Evolutionary conservation across 192 early-diverging fungal genomes (phyloP).

Genomic region (Mortierella antarctica): DNA sequence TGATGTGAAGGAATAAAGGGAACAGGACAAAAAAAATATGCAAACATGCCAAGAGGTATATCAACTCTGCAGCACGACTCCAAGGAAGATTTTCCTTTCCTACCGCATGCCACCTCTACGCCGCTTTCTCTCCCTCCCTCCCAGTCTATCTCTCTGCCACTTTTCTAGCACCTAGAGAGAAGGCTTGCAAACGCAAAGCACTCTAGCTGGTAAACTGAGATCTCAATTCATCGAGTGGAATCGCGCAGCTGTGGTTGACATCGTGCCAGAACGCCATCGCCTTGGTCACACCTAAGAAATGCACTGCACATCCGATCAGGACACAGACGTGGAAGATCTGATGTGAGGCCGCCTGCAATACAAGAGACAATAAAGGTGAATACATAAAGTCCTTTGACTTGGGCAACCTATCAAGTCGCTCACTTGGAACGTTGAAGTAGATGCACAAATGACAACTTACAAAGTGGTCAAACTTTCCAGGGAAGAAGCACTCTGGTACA

Average conservation of each 20-base stretch:
- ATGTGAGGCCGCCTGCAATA: slow-evolving; percentile 72
- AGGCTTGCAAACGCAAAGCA: not conserved
- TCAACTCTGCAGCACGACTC: too few relatives aligned
- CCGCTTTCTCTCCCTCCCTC: too few relatives aligned
- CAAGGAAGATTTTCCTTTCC: too few relatives aligned
- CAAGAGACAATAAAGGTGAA: not conserved
- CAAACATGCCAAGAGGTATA: too few relatives aligned
- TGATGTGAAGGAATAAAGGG: too few relatives aligned
- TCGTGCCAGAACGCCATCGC: slow-evolving; percentile 66
- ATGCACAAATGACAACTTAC: slow-evolving; percentile 52
- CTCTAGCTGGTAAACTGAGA: slow-evolving; percentile 17
- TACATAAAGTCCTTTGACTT: not conserved
- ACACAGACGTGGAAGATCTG: slow-evolving; percentile 94
- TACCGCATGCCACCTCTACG: too few relatives aligned
- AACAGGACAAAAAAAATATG: too few relatives aligned
- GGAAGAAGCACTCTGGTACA: slow-evolving; percentile 89
- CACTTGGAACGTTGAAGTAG: not conserved
- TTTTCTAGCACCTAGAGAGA: too few relatives aligned
- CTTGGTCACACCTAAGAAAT: slow-evolving; percentile 76
- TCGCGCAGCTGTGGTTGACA: slow-evolving; percentile 24
- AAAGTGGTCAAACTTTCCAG: slow-evolving; percentile 88
- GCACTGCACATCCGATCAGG: slow-evolving; percentile 74
- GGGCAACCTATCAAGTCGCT: not conserved
- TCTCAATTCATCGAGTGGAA: slow-evolving; percentile 25
- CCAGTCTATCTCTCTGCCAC: too few relatives aligned